These are phyloP conservation scores for Cucurbita argyrosperma DNA, from an alignment of 306 rosid genomes.

Conservation along the genomic window DNA sequence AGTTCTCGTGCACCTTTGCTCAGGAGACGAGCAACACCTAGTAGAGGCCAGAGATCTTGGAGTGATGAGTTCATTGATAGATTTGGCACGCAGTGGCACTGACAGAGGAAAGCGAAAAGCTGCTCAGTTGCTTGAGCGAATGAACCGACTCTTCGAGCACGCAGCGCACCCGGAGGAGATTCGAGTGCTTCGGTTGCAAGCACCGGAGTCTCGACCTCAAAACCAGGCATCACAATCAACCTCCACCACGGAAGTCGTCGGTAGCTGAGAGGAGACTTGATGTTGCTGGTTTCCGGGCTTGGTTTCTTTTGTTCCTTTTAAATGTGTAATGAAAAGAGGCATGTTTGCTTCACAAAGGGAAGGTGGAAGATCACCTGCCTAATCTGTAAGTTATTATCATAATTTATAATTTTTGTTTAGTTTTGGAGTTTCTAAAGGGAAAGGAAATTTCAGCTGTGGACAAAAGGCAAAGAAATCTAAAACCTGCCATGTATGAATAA, in stretches of 20 bases:
- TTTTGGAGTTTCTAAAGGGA: not conserved
- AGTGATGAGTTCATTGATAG: slow-evolving; percentile 43
- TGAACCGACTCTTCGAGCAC: slow-evolving; percentile 56
- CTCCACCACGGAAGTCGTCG: slow-evolving; percentile 18
- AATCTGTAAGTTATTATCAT: slow-evolving; percentile 30
- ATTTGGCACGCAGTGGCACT: slow-evolving; percentile 76
- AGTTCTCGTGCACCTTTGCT: slow-evolving; percentile 72
- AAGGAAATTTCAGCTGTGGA: not conserved
- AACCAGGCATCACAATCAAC: slow-evolving; percentile 23
- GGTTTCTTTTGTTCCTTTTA: slow-evolving; percentile 22
- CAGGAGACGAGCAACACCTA: slow-evolving; percentile 66
- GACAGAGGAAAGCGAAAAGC: slow-evolving; percentile 97
- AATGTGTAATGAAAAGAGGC: slow-evolving; percentile 30
- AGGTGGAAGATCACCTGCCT: slow-evolving; percentile 87
- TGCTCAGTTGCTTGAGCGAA: slow-evolving; percentile 63
- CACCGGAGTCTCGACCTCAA: slow-evolving; percentile 28
- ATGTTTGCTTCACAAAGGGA: slow-evolving; percentile 19
- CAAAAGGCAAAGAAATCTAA: not conserved
- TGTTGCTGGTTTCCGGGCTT: slow-evolving; percentile 13
- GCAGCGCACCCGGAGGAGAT: slow-evolving; percentile 21
- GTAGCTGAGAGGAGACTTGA: slow-evolving; percentile 19
- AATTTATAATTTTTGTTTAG: not conserved
- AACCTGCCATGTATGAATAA: not conserved
- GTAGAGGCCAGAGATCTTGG: slow-evolving; percentile 64
- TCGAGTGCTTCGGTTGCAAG: slow-evolving; percentile 17